Percentiles rank a stretch among this genome's conserved stretches.
These are phyloP conservation scores for Plectosphaerella plurivora DNA, from an alignment of 2,329 filamentous ascomycete genomes.

Conservation along the genomic window DNA sequence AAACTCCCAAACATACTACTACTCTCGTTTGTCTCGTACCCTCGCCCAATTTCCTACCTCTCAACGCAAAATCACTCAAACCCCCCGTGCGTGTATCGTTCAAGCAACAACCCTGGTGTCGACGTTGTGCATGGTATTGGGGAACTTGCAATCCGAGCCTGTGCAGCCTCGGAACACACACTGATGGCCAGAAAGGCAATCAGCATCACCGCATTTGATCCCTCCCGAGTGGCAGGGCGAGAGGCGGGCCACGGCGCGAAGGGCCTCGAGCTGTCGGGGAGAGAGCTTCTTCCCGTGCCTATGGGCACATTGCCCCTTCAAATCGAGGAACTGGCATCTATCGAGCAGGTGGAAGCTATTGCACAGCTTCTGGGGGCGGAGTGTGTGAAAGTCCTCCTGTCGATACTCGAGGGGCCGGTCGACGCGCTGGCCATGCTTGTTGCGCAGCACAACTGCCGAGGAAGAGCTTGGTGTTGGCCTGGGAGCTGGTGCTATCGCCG, in stretches of 20 bases:
- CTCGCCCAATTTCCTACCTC: too few relatives aligned
- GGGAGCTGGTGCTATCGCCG: neutral
- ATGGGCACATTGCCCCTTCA: constrained; percentile 16
- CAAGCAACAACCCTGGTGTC: constrained; percentile 5
- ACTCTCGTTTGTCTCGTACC: too few relatives aligned
- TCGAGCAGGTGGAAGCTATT: constrained; percentile 26
- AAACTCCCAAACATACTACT: too few relatives aligned
- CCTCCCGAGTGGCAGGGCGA: constrained; percentile 18
- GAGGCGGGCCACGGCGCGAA: constrained; percentile 23
- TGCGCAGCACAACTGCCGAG: constrained; percentile 11
- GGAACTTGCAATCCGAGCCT: constrained; percentile 12
- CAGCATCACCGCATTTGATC: constrained; percentile 17
- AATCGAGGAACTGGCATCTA: constrained; percentile 8
- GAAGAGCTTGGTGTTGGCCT: neutral
- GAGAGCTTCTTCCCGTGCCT: constrained; percentile 18
- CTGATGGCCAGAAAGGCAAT: constrained; percentile 16
- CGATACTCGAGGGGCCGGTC: constrained; percentile 17
- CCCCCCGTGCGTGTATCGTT: too few relatives aligned
- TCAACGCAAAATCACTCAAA: too few relatives aligned
- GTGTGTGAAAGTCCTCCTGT: constrained; percentile 10
- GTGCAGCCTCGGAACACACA: constrained; percentile 13
- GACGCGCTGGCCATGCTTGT: constrained; percentile 20
- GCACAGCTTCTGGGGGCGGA: constrained; percentile 25
- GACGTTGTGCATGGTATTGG: constrained; percentile 13
- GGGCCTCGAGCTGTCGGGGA: constrained; percentile 15